Base-by-base conservation (phyloP, 805 yeast genomes). In the Metschnikowia cerradonensis region DNA sequence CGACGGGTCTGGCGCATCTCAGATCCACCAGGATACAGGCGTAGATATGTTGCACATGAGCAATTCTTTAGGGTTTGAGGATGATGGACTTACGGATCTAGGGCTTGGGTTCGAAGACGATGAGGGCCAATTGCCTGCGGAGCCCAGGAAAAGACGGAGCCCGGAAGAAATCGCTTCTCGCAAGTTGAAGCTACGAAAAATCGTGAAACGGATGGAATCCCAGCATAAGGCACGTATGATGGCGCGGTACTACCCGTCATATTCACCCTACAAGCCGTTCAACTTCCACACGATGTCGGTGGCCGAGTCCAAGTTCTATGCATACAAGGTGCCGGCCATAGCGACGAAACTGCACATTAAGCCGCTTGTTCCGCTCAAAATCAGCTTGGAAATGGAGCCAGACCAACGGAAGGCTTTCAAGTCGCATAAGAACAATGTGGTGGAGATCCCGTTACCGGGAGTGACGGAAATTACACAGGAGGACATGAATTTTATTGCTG, bases 211-310 rank as follows among this genome's bases (percentile, higher is more conserved):
- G 15, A 56, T 74, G 56, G 73, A 73, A 52, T 51, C 55, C 23
- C 61, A 63, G 49, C 59, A 65, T 31, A 50, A 54, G 31, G 59
- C 61, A 41, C 54, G 64, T 15, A 65, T 65, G 55, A 64, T 83
- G 31, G 65, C 71, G 38, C 68, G 71, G 34, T 81, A 81, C 59
- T 88, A 77, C 61, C 96, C 96, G 0, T 71, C 78, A 1, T 89
- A 84, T 65, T 71, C 75, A 49, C 72, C 71, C 20, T 76, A 81
- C 23, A 71, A 77, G 41, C 77, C 83, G 1, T 71, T 86, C 58
- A 80, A 82, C 57, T 80, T 85, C 79, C 88, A 86, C 64, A 66
- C 78, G 6, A 67, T 88, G 43, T 86, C 86, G 58, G 78, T 80
- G 30, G 86, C 92, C 1, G 65, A 77, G 10, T 87, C 91, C 0